Evolutionary conservation across 1,139 yeast genomes (phyloP).

Genomic region (Kodamaea derodonti): DNA sequence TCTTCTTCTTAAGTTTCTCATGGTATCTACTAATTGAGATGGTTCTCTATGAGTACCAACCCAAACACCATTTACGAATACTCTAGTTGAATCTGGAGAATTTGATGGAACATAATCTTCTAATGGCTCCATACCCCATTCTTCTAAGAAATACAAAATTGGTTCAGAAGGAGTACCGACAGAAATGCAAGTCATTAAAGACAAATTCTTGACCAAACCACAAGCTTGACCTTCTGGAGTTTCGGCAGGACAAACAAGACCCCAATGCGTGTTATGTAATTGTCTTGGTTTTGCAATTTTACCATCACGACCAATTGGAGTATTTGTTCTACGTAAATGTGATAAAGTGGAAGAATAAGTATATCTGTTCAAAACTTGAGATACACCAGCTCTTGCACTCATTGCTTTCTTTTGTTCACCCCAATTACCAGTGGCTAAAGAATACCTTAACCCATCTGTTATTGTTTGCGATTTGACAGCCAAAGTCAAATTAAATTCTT

Average conservation of each 20-base stretch:
- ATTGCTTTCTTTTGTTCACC: slow-evolving; percentile 99
- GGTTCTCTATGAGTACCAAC: slow-evolving; percentile 98
- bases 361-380: slow-evolving; percentile 96
- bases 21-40: slow-evolving; percentile 81
- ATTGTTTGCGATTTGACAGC: slow-evolving; percentile 97
- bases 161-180: slow-evolving; percentile 98
- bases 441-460: slow-evolving; percentile 95
- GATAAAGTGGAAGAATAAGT: slow-evolving; percentile 96
- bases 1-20: slow-evolving; percentile 87
- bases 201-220: slow-evolving; percentile 94
- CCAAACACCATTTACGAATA: slow-evolving; percentile 98
- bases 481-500: slow-evolving; percentile 90
- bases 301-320: slow-evolving; percentile 99
- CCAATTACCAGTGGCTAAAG: slow-evolving; percentile 99
- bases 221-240: slow-evolving; percentile 99
- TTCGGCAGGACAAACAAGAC: slow-evolving; percentile 98
- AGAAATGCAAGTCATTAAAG: slow-evolving; percentile 95
- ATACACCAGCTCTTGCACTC: slow-evolving; percentile 99
- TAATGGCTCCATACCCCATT: slow-evolving; percentile 99
- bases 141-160: slow-evolving; percentile 86
- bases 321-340: slow-evolving; percentile 96
- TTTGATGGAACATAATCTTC: slow-evolving; percentile 95
- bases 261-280: slow-evolving; percentile 99
- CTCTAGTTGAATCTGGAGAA: slow-evolving; percentile 87
- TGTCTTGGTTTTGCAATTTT: slow-evolving; percentile 98